Evolutionary conservation across 2,329 filamentous ascomycete genomes (phyloP), one percentile per base, ranked within the genome.

Genomic region (Fusarium sp.): DNA sequence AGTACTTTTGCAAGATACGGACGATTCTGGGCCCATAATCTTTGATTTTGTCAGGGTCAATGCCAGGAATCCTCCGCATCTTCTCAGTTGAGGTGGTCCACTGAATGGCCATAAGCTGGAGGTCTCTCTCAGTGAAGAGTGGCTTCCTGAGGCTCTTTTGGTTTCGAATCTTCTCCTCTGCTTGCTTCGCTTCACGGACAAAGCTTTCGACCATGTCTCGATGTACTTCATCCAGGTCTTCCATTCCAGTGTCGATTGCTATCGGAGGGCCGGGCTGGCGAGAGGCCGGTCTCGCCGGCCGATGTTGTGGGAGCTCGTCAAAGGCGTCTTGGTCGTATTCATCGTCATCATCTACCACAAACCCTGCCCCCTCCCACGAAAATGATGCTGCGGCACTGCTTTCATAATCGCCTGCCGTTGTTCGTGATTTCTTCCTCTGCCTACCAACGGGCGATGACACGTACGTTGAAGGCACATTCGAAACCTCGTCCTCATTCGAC

Each of bases 101-200:
- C 31, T 80, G 75, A 45, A 92, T 85, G 11, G 85, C 88, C 89
- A 95, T 93, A 65, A 89, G 84, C 32, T 88, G 85, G 46, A 93
- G 82, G 13, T 91, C 81, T 19, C 80, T 81, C 57, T 92, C 88
- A 0, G 86, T 87, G 71, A 95, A 95, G 1, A 88, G 78, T 4
- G 83, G 81, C 19, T 80, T 78, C 9, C 84, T 82, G 29, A 89
- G 74, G 5, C 79, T 78, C 46, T 84, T 84, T 21, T 79, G 78
- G 60, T 86, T 84, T 66, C 88, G 83, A 21, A 93, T 78, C 2
- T 80, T 77, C 66, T 88, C 84, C 65, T 89, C 86, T 14, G 86
- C 51, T 17, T 75, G 74, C 67, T 84, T 87, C 1, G 89, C 91
- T 41, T 85, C 80, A 1, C 76, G 71, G 19, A 92, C 80, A 70